Evolutionary conservation across 306 rosid genomes (phyloP).

Genomic region (Vigna hirtella): DNA sequence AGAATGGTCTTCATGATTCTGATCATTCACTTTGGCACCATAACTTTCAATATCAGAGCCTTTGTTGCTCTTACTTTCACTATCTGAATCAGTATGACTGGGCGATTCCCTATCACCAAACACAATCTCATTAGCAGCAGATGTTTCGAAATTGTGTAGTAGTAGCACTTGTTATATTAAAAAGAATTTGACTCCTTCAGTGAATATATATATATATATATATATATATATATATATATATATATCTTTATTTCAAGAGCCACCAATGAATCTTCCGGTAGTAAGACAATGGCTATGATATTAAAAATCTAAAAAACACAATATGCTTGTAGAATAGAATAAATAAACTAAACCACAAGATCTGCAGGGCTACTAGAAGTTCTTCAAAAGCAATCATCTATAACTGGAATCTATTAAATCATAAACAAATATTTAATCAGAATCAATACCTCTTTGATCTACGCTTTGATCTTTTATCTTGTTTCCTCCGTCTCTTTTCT

Average conservation of each 20-base stretch:
- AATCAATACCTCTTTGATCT: conserved; percentile 71
- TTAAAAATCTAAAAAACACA: background rate
- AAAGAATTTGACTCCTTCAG: background rate
- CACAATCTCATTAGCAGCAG: conserved; percentile 26
- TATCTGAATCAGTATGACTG: conserved; percentile 60
- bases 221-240: too few species aligned
- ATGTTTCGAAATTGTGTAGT: background rate
- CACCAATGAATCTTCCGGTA: background rate
- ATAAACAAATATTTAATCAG: background rate
- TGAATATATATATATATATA: background rate
- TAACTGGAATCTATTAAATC: background rate
- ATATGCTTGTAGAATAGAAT: background rate
- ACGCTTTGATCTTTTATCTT: conserved; percentile 71
- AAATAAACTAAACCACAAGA: background rate
- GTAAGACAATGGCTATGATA: background rate
- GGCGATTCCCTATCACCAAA: conserved; percentile 59
- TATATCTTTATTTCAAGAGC: background rate
- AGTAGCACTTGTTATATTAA: background rate
- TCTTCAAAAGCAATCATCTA: background rate
- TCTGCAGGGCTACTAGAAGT: background rate
- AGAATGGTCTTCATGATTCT: conserved; percentile 50
- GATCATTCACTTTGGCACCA: conserved; percentile 54
- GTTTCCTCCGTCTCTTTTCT: conserved; percentile 67
- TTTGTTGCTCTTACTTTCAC: conserved; percentile 57
- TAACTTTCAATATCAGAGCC: conserved; percentile 55